Conservation (phyloP, 768 basidiomycete species). For the Rhizopogon roseolus region DNA sequence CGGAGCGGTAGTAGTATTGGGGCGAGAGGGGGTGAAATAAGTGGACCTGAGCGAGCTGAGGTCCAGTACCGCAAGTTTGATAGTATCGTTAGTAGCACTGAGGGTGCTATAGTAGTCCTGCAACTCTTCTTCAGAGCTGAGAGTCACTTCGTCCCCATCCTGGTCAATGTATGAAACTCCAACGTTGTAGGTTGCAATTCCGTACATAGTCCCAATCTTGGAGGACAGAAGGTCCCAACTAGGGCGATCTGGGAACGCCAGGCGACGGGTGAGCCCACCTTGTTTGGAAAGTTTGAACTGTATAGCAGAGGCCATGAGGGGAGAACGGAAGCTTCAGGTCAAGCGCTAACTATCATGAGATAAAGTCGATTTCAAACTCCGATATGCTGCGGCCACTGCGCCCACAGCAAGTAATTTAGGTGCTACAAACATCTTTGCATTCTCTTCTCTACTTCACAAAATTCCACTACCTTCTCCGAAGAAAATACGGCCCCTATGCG, state of each 20-base stretch:
- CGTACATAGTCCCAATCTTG: slow-evolving; percentile 49
- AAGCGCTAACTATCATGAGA: slow-evolving; percentile 8
- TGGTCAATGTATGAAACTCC: slow-evolving; percentile 69
- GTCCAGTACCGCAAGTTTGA: slow-evolving; percentile 66
- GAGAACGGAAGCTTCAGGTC: not conserved
- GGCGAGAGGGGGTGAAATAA: slow-evolving; percentile 24
- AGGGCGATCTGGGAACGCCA: slow-evolving; percentile 47
- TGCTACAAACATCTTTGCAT: too few species aligned
- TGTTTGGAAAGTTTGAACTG: slow-evolving; percentile 64
- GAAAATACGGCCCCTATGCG: slow-evolving; percentile 37
- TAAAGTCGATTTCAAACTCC: slow-evolving; percentile 37
- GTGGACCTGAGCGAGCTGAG: slow-evolving; percentile 34
- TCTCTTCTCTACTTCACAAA: too few species aligned
- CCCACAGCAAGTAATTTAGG: not conserved
- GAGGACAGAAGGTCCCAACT: slow-evolving; percentile 53
- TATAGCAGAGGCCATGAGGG: slow-evolving; percentile 32
- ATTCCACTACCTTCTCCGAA: not conserved
- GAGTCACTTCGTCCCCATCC: slow-evolving; percentile 73
- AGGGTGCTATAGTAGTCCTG: slow-evolving; percentile 56
- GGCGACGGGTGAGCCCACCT: slow-evolving; percentile 55
- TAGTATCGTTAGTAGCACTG: slow-evolving; percentile 20
- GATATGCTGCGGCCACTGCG: slow-evolving; percentile 25
- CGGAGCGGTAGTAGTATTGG: slow-evolving; percentile 25
- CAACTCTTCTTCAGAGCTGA: slow-evolving; percentile 76
- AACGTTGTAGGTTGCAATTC: slow-evolving; percentile 52